Conservation (phyloP, 306 rosid genomes). For the Clitoria ternatea region DNA sequence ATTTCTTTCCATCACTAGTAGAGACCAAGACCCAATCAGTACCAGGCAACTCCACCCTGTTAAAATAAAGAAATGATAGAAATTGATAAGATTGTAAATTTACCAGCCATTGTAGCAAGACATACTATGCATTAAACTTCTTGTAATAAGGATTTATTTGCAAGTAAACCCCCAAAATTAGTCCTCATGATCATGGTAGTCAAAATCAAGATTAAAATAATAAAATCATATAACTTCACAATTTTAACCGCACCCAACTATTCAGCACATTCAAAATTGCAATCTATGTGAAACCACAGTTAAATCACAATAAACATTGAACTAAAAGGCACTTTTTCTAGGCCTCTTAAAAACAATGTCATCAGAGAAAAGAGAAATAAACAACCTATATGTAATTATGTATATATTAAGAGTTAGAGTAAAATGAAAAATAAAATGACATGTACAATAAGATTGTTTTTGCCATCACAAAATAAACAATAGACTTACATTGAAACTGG, state of each 20-base stretch:
- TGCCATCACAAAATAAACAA: constrained; percentile 21
- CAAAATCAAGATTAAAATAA: too few relatives aligned
- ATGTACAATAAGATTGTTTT: neutral
- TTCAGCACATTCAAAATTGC: too few relatives aligned
- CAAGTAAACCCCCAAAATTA: too few relatives aligned
- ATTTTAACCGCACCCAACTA: too few relatives aligned
- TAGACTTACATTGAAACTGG: constrained; percentile 83
- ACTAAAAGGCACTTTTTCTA: neutral
- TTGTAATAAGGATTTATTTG: neutral
- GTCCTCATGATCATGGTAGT: too few relatives aligned
- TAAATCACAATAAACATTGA: too few relatives aligned
- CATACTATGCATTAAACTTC: neutral
- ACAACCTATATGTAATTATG: too few relatives aligned
- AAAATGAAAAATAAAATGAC: neutral
- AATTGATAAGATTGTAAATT: neutral
- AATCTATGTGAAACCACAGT: too few relatives aligned
- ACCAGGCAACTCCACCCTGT: constrained; percentile 72
- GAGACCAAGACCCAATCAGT: constrained; percentile 91
- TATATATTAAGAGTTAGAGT: neutral
- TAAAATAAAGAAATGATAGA: constrained; percentile 15
- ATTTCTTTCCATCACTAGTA: constrained; percentile 81
- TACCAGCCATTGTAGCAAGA: constrained; percentile 4
- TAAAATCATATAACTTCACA: too few relatives aligned
- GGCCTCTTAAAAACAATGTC: neutral
- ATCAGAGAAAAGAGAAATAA: constrained; percentile 4